Conservation (phyloP, 1,139 yeast genomes). For the Sporopachydermia cereana region DNA sequence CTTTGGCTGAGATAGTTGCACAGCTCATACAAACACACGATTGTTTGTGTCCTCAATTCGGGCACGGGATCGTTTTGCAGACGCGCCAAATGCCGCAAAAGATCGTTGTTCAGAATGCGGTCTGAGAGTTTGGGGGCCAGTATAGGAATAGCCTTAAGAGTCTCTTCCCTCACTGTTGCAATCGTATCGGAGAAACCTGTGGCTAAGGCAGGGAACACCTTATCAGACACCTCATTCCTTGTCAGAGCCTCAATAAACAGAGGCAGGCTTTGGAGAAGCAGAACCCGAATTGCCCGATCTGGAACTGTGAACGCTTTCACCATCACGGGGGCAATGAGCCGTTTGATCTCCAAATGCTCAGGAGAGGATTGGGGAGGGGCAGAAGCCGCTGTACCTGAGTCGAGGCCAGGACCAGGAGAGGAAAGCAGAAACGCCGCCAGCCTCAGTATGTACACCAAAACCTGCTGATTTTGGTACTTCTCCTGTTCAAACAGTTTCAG, state of each 20-base stretch:
- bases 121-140: constrained; percentile 61
- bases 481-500: constrained; percentile 22
- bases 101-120: constrained; percentile 78
- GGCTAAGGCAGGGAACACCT: constrained; percentile 53
- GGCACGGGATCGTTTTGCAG: constrained; percentile 80
- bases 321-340: constrained; percentile 49
- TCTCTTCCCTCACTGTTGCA: constrained; percentile 66
- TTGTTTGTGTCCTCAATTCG: constrained; percentile 77
- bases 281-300: constrained; percentile 68
- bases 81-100: constrained; percentile 71
- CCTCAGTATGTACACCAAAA: constrained; percentile 24
- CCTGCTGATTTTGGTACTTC: constrained; percentile 41
- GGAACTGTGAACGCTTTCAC: constrained; percentile 50
- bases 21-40: constrained; percentile 62
- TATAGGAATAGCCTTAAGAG: constrained; percentile 56
- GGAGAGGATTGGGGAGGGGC: too few species aligned
- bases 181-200: constrained; percentile 84
- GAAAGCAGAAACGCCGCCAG: background rate
- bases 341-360: constrained; percentile 26
- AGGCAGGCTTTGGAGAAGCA: constrained; percentile 54
- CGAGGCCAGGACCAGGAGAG: constrained; percentile 6
- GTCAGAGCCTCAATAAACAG: constrained; percentile 39
- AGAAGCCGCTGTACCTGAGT: constrained; percentile 4
- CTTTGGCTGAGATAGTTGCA: constrained; percentile 48
- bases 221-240: constrained; percentile 54